Evolutionary conservation across 2,329 filamentous ascomycete species (phyloP).

Genomic region (Fusarium poae): DNA sequence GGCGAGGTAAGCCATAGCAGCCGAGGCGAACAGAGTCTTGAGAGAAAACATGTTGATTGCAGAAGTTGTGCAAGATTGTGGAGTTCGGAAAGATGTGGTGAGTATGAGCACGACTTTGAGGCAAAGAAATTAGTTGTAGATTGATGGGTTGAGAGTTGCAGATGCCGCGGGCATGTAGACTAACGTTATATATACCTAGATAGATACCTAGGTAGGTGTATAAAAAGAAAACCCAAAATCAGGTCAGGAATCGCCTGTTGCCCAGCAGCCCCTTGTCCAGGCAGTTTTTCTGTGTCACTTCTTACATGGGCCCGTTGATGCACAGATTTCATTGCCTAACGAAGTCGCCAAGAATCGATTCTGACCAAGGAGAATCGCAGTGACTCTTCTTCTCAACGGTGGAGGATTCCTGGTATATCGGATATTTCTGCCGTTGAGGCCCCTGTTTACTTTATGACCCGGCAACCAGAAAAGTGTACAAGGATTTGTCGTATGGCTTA

Average conservation of each 20-base stretch:
- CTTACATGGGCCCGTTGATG: conserved; percentile 17
- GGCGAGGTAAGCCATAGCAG: conserved; percentile 46
- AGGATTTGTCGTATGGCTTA: background rate
- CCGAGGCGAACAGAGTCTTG: conserved; percentile 45
- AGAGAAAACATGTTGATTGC: conserved; percentile 50
- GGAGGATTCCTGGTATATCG: conserved; percentile 22
- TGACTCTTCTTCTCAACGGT: conserved; percentile 1
- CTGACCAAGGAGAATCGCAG: conserved; percentile 17
- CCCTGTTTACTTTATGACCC: conserved; percentile 25
- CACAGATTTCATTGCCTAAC: conserved; percentile 17
- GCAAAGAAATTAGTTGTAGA: background rate
- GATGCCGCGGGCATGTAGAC: conserved; percentile 5
- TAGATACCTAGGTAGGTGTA: background rate
- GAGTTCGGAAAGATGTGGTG: background rate
- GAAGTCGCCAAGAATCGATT: conserved; percentile 21
- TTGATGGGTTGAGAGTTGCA: background rate
- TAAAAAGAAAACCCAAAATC: conserved; percentile 10
- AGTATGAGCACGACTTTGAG: background rate
- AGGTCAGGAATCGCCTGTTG: conserved; percentile 30
- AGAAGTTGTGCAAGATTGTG: background rate
- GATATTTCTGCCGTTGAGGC: conserved; percentile 12
- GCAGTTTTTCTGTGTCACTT: conserved; percentile 24
- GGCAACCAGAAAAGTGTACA: conserved; percentile 26
- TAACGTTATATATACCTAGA: conserved; percentile 9
- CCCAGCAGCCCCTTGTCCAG: conserved; percentile 25